A percentile compares a stretch with the other conserved stretches of the same genome.
These are phyloP conservation scores for Pythium aphanidermatum DNA, from an alignment of 352 stramenopile genomes.

Conservation along the genomic window DNA sequence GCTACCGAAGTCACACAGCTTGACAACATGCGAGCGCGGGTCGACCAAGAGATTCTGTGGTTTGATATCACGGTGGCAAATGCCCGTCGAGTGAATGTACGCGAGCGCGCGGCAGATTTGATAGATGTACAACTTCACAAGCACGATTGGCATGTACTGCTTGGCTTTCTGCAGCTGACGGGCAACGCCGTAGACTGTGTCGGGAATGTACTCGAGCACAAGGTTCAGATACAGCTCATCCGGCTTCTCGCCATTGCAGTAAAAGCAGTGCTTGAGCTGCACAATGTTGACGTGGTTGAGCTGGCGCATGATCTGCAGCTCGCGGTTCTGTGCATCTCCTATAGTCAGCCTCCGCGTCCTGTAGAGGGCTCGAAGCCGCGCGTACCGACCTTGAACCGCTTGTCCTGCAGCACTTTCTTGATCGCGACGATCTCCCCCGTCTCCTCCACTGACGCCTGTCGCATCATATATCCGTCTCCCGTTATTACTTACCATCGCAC, in stretches of 20 bases:
- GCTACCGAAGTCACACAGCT: slow-evolving; percentile 99
- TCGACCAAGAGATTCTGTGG: slow-evolving; percentile 99
- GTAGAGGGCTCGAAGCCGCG: no score
- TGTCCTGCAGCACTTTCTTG: slow-evolving; percentile 99
- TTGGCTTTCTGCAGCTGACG: slow-evolving; percentile 96
- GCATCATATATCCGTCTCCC: no score
- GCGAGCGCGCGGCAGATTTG: slow-evolving; percentile 96
- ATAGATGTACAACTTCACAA: slow-evolving; percentile 99
- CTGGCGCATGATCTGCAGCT: slow-evolving; percentile 99
- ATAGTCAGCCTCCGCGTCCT: neutral
- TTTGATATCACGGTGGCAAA: slow-evolving; percentile 99
- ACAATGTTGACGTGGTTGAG: slow-evolving; percentile 99
- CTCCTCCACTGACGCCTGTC: slow-evolving; percentile 91
- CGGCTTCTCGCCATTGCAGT: slow-evolving; percentile 93
- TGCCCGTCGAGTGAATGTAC: slow-evolving; percentile 97
- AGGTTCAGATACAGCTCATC: slow-evolving; percentile 99
- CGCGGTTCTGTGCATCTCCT: slow-evolving; percentile 84
- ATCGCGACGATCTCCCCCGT: slow-evolving; percentile 98
- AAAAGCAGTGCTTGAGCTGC: slow-evolving; percentile 99
- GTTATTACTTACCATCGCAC: no score
- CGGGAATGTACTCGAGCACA: slow-evolving; percentile 98
- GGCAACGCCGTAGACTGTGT: slow-evolving; percentile 98
- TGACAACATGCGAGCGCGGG: slow-evolving; percentile 95
- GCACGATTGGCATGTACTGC: slow-evolving; percentile 94
- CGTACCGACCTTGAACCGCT: slow-evolving; percentile 99